Evolutionary conservation across 2,329 filamentous ascomycete genomes (phyloP).

Genomic region (Aschersonia sp.): DNA sequence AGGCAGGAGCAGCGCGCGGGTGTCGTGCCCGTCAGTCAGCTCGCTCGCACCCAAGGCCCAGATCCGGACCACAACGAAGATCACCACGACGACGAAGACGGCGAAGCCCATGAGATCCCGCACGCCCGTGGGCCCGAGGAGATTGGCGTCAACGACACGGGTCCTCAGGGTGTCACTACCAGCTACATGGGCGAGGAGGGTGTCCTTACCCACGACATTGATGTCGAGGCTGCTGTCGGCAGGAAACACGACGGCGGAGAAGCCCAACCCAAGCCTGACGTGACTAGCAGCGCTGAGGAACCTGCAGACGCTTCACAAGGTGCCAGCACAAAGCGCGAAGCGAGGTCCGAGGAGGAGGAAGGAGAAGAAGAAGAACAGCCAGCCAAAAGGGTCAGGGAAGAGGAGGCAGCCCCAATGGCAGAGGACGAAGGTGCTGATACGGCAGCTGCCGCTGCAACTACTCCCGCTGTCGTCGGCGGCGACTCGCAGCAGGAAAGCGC

Average conservation of each 20-base stretch:
- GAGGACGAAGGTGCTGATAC: no score
- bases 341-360: constrained; percentile 28
- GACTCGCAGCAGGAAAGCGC: not conserved
- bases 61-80: constrained; percentile 26
- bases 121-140: constrained; percentile 75
- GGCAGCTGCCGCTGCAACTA: not conserved
- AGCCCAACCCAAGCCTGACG: constrained; percentile 7
- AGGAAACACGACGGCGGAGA: constrained; percentile 25
- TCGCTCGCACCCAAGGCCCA: constrained; percentile 26
- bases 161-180: constrained; percentile 44
- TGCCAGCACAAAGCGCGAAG: constrained; percentile 38
- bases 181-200: constrained; percentile 23
- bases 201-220: constrained; percentile 38
- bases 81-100: constrained; percentile 19
- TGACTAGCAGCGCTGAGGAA: constrained; percentile 12
- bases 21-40: constrained; percentile 55
- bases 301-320: constrained; percentile 14
- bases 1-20: constrained; percentile 77
- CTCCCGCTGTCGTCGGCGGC: not conserved
- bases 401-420: constrained; percentile 4
- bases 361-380: constrained; percentile 25
- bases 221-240: constrained; percentile 47
- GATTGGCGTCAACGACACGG: constrained; percentile 77
- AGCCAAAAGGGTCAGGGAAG: constrained; percentile 36
- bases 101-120: constrained; percentile 49